phyloP scores from a whole-genome alignment of 2,329 filamentous ascomycete species.

The Immersiporthe knoxdaviesiana region DNA sequence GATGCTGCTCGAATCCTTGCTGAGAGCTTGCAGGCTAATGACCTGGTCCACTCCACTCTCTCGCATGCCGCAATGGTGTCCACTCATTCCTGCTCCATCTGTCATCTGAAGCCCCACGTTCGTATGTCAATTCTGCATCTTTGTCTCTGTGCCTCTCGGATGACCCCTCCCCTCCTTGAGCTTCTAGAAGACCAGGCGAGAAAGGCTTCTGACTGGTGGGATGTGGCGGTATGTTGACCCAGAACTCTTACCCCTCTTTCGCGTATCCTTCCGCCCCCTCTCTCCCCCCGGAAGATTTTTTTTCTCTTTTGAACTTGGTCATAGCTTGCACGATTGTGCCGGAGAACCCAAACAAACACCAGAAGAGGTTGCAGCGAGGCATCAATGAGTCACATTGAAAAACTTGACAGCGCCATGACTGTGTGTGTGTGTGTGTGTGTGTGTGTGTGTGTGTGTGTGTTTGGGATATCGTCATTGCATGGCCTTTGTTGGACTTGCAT shows the following conservation, averaged over 20 bases:
- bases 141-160: constrained; percentile 10
- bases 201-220: constrained; percentile 15
- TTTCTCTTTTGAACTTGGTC: not conserved
- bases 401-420: not conserved
- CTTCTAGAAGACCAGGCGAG: constrained; percentile 20
- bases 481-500: constrained; percentile 2
- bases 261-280: not conserved
- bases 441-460: not conserved
- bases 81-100: constrained; percentile 12
- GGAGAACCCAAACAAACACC: not conserved
- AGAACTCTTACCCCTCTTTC: constrained; percentile 11
- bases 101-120: constrained; percentile 13
- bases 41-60: constrained; percentile 21
- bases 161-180: constrained; percentile 14
- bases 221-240: constrained; percentile 20
- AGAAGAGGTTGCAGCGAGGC: not conserved
- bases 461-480: not conserved
- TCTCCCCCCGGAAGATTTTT: constrained; percentile 7
- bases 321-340: not conserved
- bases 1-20: constrained; percentile 18
- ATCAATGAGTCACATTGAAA: not conserved
- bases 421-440: not conserved
- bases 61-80: constrained; percentile 15
- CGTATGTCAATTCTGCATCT: constrained; percentile 21
- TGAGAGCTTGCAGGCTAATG: not conserved